phyloP scores from a whole-genome alignment of 2,329 filamentous ascomycete species.

The Hymenoscyphus fructigenus region DNA sequence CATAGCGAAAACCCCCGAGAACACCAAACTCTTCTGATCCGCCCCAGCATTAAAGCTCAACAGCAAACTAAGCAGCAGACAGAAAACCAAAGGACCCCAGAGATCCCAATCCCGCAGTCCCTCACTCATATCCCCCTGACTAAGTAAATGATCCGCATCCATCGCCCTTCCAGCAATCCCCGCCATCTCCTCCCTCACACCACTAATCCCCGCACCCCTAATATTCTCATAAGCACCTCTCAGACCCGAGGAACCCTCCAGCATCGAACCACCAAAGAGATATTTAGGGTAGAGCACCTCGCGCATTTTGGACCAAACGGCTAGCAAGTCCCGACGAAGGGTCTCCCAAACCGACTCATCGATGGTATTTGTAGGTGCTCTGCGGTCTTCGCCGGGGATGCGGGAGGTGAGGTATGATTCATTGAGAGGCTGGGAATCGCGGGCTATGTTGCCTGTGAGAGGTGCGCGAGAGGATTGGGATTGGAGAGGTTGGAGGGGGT shows the following conservation, averaged over 20 bases:
- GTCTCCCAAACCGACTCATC: slow-evolving; percentile 98
- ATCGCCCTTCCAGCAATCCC: slow-evolving; percentile 61
- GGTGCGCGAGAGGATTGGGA: slow-evolving; percentile 70
- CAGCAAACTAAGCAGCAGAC: slow-evolving; percentile 81
- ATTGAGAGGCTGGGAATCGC: slow-evolving; percentile 57
- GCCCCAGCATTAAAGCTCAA: slow-evolving; percentile 77
- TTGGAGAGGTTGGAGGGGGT: slow-evolving; percentile 80
- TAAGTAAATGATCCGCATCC: slow-evolving; percentile 60
- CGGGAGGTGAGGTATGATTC: slow-evolving; percentile 83
- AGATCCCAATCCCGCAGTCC: slow-evolving; percentile 96
- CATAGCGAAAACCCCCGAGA: slow-evolving; percentile 94
- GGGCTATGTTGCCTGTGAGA: slow-evolving; percentile 75
- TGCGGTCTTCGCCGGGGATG: slow-evolving; percentile 89
- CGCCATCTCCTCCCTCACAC: slow-evolving; percentile 61
- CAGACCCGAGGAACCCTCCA: slow-evolving; percentile 53
- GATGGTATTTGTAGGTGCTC: slow-evolving; percentile 87
- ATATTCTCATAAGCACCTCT: slow-evolving; percentile 63
- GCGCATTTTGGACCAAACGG: slow-evolving; percentile 97
- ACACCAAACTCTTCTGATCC: slow-evolving; percentile 84
- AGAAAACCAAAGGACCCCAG: slow-evolving; percentile 96
- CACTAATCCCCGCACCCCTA: slow-evolving; percentile 56
- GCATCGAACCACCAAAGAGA: slow-evolving; percentile 71
- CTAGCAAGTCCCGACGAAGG: slow-evolving; percentile 84
- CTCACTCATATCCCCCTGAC: slow-evolving; percentile 75
- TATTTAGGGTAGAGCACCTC: slow-evolving; percentile 97